A percentile compares a stretch with the other conserved stretches of the same genome.
These are phyloP conservation scores for Escallonia rubra DNA, from an alignment of 129 eudicot species.

Conservation along the genomic window DNA sequence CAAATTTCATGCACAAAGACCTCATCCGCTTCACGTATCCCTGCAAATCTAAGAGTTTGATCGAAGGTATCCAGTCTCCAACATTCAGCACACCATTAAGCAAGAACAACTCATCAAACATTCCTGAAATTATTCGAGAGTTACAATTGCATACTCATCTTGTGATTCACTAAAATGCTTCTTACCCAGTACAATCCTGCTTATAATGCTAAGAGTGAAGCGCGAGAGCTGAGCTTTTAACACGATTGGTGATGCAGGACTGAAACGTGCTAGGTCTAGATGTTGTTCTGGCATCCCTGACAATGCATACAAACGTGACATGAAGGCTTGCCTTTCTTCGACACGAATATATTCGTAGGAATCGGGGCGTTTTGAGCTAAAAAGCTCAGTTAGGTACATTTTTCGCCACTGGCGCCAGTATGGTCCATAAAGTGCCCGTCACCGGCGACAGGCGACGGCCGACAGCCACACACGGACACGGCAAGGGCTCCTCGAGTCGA, in stretches of 20 bases:
- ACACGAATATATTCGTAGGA: constrained; percentile 10
- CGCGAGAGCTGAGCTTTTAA: constrained; percentile 9
- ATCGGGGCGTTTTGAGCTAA: constrained; percentile 2
- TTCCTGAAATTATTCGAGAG: background rate
- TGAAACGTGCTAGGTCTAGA: too few species aligned
- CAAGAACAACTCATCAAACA: background rate
- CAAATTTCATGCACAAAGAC: background rate
- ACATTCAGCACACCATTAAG: background rate
- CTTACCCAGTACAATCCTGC: constrained; percentile 12
- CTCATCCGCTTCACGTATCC: background rate
- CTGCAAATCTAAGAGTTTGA: background rate
- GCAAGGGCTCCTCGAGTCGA: too few species aligned
- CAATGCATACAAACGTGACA: background rate
- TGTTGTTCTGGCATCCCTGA: constrained; percentile 5
- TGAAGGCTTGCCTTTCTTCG: constrained; percentile 2
- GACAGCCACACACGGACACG: too few species aligned
- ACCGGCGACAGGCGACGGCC: too few species aligned
- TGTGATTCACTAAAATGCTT: constrained; percentile 10
- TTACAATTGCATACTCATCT: background rate
- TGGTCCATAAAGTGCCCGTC: constrained; percentile 28
- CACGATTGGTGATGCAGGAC: background rate
- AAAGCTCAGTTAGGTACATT: constrained; percentile 10
- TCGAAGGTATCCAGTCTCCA: constrained; percentile 11
- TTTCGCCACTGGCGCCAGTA: constrained; percentile 18
- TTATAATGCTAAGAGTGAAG: constrained; percentile 6